A percentile compares a stretch with the other conserved stretches of the same genome.
Evolutionary conservation across 2,329 filamentous ascomycete genomes (phyloP).

Genomic region (Aureobasidium leucospermi): DNA sequence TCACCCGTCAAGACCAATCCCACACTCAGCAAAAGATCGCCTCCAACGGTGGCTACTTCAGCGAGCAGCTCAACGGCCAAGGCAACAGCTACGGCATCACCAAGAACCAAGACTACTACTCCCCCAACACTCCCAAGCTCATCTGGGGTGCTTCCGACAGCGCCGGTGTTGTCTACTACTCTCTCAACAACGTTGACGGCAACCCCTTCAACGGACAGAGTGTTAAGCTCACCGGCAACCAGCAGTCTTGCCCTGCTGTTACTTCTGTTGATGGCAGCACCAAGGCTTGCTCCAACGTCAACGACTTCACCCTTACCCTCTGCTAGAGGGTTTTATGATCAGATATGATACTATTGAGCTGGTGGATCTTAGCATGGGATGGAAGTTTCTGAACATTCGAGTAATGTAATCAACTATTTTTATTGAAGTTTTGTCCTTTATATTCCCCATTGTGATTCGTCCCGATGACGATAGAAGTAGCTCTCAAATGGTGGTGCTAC

Average conservation of each 20-base stretch:
- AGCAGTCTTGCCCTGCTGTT: conserved; percentile 7
- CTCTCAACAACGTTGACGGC: conserved; percentile 21
- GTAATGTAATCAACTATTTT: neutral
- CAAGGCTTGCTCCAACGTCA: conserved; percentile 13
- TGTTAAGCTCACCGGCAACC: conserved; percentile 16
- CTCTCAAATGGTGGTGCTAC: too few relatives aligned
- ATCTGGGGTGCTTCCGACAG: conserved; percentile 22
- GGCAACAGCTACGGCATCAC: conserved; percentile 28
- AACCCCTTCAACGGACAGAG: conserved; percentile 21
- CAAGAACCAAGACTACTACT: conserved; percentile 21
- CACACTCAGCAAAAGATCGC: conserved; percentile 17
- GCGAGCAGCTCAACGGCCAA: conserved; percentile 19
- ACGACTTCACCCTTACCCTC: conserved; percentile 14
- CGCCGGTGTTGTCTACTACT: conserved; percentile 23
- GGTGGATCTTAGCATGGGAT: neutral
- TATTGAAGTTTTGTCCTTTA: too few relatives aligned
- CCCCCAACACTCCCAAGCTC: conserved; percentile 20
- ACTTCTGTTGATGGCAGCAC: neutral
- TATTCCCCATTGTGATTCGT: too few relatives aligned
- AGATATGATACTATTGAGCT: neutral
- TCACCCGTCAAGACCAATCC: conserved; percentile 20
- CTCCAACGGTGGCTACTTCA: conserved; percentile 19
- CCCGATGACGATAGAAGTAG: too few relatives aligned
- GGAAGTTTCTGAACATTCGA: neutral
- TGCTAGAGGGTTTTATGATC: neutral